Conservation (phyloP, 257 asterid species). For the Solanum corneliomulleri region DNA sequence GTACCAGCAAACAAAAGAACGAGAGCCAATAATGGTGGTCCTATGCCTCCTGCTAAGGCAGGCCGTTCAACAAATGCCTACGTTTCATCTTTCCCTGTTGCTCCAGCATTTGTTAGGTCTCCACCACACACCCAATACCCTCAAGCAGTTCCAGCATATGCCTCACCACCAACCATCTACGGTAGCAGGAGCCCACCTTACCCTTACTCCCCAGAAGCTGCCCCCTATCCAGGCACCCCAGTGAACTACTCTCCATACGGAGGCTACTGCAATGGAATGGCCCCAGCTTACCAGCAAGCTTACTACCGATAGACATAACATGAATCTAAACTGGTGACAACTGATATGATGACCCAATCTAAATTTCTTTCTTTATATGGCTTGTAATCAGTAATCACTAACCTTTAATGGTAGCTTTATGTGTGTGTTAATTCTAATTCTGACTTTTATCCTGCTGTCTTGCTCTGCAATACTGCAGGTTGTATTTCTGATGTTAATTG, state of each 20-base stretch:
- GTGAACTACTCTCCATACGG: conserved; percentile 68
- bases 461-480: conserved; percentile 33
- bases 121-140: conserved; percentile 84
- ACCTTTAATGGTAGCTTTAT: conserved; percentile 78
- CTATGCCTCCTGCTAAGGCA: conserved; percentile 99
- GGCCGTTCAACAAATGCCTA: conserved; percentile 98
- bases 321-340: conserved; percentile 43
- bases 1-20: conserved; percentile 92
- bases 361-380: conserved; percentile 36
- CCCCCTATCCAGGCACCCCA: conserved; percentile 66
- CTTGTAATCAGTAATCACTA: conserved; percentile 86
- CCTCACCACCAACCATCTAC: conserved; percentile 44
- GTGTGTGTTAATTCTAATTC: conserved; percentile 83
- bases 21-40: conserved; percentile 84
- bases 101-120: conserved; percentile 68
- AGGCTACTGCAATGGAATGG: conserved; percentile 66
- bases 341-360: conserved; percentile 68
- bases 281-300: conserved; percentile 85
- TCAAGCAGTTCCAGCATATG: conserved; percentile 58
- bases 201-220: conserved; percentile 77
- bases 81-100: conserved; percentile 91
- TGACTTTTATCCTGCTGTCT: conserved; percentile 42
- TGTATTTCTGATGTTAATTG: conserved; percentile 78
- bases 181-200: conserved; percentile 72
- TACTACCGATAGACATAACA: conserved; percentile 79